Evolutionary conservation across 495 filamentous ascomycete species (phyloP), one percentile per base, ranked within the genome.

Genomic region (Talaromyces proteolyticus): DNA sequence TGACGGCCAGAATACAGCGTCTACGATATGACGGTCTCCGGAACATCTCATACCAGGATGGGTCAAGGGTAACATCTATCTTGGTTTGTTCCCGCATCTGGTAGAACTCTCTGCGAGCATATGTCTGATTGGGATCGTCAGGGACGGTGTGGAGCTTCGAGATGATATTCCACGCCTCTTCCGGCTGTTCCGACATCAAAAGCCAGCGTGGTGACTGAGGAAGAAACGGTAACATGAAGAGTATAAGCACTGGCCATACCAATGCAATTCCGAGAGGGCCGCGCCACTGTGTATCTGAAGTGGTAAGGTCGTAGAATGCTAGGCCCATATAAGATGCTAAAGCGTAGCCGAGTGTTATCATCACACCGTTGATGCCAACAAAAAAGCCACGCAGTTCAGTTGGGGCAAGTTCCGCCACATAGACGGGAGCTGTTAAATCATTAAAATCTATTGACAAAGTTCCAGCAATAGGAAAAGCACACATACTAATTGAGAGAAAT

Each of bases 121-220:
- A 40, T 21, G 44, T 39, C 12, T 48, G 6, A 3, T 34, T 23
- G 1, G 51, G 43, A 41, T 53, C 44, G 47, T 48, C 23, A 14
- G 8, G 12, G 2, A 10, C 17, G 34, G 44, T 17, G 14, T 47
- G 51, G 14, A 53, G 16, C 21, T 26, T 37, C 23, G 21, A 19
- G 11, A 53, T 19, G 11, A 48, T 38, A 3, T 42, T 20, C 34
- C 44, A 39, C 0, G 51, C 51, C 8, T 46, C 43, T 19, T 53
- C 51, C 3, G 23, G 12, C 2, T 38, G 42, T 42, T 48, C 42
- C 11, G 29, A 21, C 2, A 36, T 39, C 18, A 42, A 10, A 19
- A 53, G 11, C 22, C 22, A 53, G 5, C 51, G 44, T n/a, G 42
- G 51, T 12, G 43, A 53, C 37, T 53, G 42, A n/a, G 51, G 51